phyloP scores from a whole-genome alignment of 1,284 basidiomycete species.

The Thecaphora thlaspeos region DNA sequence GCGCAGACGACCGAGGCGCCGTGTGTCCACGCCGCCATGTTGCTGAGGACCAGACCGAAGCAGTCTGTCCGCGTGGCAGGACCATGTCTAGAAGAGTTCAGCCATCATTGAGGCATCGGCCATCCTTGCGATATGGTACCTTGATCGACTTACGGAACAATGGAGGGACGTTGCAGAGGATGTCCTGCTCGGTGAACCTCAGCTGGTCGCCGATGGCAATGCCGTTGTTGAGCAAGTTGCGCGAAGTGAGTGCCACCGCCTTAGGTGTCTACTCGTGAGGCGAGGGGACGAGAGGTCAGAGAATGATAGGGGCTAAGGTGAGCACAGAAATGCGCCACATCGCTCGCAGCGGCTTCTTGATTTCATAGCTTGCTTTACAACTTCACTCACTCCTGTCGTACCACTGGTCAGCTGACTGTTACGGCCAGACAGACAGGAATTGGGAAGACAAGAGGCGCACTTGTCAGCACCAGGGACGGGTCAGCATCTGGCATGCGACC shows the following conservation, averaged over 20 bases:
- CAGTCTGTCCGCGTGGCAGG: constrained; percentile 61
- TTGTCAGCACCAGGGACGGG: no score
- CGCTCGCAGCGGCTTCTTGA: no score
- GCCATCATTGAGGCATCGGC: no score
- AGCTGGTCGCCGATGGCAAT: constrained; percentile 71
- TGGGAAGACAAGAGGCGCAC: background rate
- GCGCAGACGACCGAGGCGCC: constrained; percentile 74
- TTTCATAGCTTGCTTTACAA: no score
- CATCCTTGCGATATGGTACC: background rate
- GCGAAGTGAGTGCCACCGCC: constrained; percentile 40
- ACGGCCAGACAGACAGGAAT: no score
- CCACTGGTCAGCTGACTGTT: constrained; percentile 2
- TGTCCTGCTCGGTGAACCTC: constrained; percentile 56
- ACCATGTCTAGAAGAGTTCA: no score
- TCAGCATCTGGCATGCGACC: background rate
- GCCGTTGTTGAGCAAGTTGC: constrained; percentile 78
- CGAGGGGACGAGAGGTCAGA: no score
- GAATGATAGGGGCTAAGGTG: background rate
- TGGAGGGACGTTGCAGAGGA: constrained; percentile 41
- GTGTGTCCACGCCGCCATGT: constrained; percentile 75
- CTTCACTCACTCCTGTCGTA: constrained; percentile 2
- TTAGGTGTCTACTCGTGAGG: constrained; percentile 36
- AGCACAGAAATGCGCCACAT: background rate
- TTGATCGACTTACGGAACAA: constrained; percentile 29
- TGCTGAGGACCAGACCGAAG: constrained; percentile 79